These are phyloP conservation scores for Pythium inflatum DNA, from an alignment of 352 stramenopile genomes.

Conservation along the genomic window DNA sequence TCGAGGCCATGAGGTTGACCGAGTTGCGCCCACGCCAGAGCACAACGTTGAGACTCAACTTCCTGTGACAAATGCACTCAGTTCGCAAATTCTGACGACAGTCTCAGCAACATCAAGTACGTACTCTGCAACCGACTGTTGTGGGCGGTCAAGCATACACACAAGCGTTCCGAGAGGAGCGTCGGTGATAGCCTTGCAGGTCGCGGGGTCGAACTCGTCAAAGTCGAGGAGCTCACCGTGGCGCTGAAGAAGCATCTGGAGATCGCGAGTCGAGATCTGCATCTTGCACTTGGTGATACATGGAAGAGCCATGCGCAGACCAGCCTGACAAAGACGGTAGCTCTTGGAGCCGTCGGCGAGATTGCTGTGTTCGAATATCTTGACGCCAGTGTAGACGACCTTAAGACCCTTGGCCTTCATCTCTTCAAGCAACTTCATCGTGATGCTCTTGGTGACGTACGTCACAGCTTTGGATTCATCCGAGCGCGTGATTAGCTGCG, in stretches of 20 bases:
- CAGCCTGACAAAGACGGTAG: constrained; percentile 91
- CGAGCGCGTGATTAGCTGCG: constrained; percentile 88
- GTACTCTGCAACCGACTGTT: constrained; percentile 71
- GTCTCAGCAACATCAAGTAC: constrained; percentile 27
- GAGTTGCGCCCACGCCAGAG: constrained; percentile 87
- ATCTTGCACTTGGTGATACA: constrained; percentile 77
- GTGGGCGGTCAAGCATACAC: constrained; percentile 66
- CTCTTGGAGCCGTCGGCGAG: constrained; percentile 63
- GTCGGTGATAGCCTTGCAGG: constrained; percentile 52
- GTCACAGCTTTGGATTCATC: constrained; percentile 86
- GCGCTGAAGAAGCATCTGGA: constrained; percentile 87
- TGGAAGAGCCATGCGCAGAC: constrained; percentile 82
- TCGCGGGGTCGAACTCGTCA: constrained; percentile 72
- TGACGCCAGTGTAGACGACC: constrained; percentile 91
- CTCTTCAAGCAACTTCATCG: constrained; percentile 73
- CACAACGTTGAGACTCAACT: constrained; percentile 83
- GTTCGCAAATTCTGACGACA: neutral
- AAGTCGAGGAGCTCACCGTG: constrained; percentile 84
- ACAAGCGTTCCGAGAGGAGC: constrained; percentile 78
- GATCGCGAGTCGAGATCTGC: constrained; percentile 64
- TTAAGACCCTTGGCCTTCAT: constrained; percentile 89
- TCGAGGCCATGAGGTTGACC: constrained; percentile 86
- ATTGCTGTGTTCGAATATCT: constrained; percentile 92
- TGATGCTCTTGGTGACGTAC: constrained; percentile 87
- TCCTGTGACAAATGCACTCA: constrained; percentile 42